A percentile compares a stretch with the other conserved stretches of the same genome.
These are phyloP conservation scores for Lyophyllum shimeji DNA, from an alignment of 768 basidiomycete genomes.

Conservation along the genomic window DNA sequence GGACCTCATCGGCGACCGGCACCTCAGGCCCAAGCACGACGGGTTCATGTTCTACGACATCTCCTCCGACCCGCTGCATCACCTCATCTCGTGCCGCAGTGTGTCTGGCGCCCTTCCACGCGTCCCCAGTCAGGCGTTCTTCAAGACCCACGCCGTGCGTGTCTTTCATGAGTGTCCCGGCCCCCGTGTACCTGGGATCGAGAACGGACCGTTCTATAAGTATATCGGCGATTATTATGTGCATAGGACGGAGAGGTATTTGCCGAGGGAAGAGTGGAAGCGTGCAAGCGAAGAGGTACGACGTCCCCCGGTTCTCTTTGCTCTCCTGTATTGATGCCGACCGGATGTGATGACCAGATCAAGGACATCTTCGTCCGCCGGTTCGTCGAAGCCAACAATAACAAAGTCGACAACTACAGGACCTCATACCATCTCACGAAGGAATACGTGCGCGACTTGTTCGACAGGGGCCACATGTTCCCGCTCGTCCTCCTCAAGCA, in stretches of 20 bases:
- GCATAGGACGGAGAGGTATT: slow-evolving; percentile 7
- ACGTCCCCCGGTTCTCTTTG: neutral
- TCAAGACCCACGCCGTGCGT: slow-evolving; percentile 16
- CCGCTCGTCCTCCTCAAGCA: slow-evolving; percentile 11
- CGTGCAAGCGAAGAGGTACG: slow-evolving; percentile 7
- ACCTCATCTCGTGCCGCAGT: slow-evolving; percentile 3
- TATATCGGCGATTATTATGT: slow-evolving; percentile 17
- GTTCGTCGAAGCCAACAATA: slow-evolving; percentile 4
- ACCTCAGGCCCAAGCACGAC: slow-evolving; percentile 4
- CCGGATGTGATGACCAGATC: slow-evolving; percentile 2
- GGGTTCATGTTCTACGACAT: slow-evolving; percentile 15
- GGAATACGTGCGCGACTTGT: slow-evolving; percentile 5
- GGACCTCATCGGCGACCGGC: slow-evolving; percentile 9
- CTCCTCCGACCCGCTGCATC: slow-evolving; percentile 2
- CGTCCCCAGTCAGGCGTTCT: slow-evolving; percentile 3
- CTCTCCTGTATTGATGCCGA: neutral
- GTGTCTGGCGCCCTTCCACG: slow-evolving; percentile 3
- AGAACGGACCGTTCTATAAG: slow-evolving; percentile 11
- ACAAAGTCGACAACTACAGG: slow-evolving; percentile 1
- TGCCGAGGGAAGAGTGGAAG: slow-evolving; percentile 9
- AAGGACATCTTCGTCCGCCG: slow-evolving; percentile 15
- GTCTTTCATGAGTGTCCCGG: slow-evolving; percentile 14
- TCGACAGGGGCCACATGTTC: slow-evolving; percentile 6
- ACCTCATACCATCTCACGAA: slow-evolving; percentile 1
- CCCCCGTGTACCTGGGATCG: slow-evolving; percentile 1